Evolutionary conservation across 257 asterid genomes (phyloP).

Genomic region (Asclepias syriaca): DNA sequence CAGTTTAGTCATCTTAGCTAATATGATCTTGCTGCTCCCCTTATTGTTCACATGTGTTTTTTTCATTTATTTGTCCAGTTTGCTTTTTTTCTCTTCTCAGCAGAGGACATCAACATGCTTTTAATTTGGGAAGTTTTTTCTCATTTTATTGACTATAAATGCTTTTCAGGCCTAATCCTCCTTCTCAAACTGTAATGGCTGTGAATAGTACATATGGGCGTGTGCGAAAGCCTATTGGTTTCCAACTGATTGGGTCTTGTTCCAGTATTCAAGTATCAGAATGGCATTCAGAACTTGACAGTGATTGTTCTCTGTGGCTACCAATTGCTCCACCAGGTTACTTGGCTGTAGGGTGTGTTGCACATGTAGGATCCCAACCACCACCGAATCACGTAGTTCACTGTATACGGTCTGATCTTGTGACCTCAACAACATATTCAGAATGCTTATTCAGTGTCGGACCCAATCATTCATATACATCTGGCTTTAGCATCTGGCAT

Average conservation of each 20-base stretch:
- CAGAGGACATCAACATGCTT: not conserved
- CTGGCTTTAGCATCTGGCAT: constrained; percentile 95
- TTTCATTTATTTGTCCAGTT: not conserved
- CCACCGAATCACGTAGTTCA: constrained; percentile 88
- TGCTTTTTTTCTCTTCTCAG: not conserved
- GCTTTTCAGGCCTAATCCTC: constrained; percentile 85
- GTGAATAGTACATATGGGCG: constrained; percentile 87
- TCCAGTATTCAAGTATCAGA: constrained; percentile 51
- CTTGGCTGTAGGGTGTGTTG: constrained; percentile 88
- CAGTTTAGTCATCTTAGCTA: not conserved
- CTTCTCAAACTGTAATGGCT: constrained; percentile 91
- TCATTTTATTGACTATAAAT: constrained; percentile 13
- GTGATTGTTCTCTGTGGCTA: constrained; percentile 87
- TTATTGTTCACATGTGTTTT: not conserved
- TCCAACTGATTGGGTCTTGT: constrained; percentile 63
- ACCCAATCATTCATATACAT: constrained; percentile 44
- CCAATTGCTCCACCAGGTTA: constrained; percentile 97
- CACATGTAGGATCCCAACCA: constrained; percentile 71
- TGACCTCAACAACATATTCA: constrained; percentile 59
- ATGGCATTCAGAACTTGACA: constrained; percentile 27
- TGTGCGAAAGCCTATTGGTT: constrained; percentile 83
- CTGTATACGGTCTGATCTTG: constrained; percentile 91
- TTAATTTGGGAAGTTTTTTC: not conserved
- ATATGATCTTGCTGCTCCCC: not conserved
- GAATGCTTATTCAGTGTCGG: constrained; percentile 64